Conservation (phyloP, 1,139 yeast species). For the Meyerozyma carpophila region DNA sequence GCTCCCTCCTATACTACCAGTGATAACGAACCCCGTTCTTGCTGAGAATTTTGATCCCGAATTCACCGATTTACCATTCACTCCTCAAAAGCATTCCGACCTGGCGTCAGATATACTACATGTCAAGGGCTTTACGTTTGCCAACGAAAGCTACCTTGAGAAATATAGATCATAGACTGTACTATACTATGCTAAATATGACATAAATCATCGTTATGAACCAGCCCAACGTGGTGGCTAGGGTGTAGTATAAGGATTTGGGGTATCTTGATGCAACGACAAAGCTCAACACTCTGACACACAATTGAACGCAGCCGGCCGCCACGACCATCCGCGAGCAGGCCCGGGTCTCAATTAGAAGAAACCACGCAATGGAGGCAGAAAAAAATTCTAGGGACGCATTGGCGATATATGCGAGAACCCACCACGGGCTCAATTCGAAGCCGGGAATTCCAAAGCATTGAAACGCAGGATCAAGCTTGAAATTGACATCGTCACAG, state of each 20-base stretch:
- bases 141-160: slow-evolving; percentile 9
- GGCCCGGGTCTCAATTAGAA: neutral
- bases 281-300: neutral
- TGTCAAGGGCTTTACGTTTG: slow-evolving; percentile 12
- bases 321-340: neutral
- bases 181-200: neutral
- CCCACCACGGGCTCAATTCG: neutral
- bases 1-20: slow-evolving; percentile 79
- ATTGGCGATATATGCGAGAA: neutral
- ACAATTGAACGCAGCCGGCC: neutral
- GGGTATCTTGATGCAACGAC: neutral
- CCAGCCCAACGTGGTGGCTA: neutral
- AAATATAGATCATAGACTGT: neutral
- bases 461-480: slow-evolving; percentile 9
- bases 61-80: slow-evolving; percentile 70
- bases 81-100: slow-evolving; percentile 25
- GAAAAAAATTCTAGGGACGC: neutral
- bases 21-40: slow-evolving; percentile 75
- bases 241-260: neutral
- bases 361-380: neutral
- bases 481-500: neutral
- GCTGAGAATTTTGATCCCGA: slow-evolving; percentile 92
- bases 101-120: slow-evolving; percentile 8
- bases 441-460: slow-evolving; percentile 6
- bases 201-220: neutral